Conservation (phyloP, 106 monocot species). For the Apostasia ramifera region DNA sequence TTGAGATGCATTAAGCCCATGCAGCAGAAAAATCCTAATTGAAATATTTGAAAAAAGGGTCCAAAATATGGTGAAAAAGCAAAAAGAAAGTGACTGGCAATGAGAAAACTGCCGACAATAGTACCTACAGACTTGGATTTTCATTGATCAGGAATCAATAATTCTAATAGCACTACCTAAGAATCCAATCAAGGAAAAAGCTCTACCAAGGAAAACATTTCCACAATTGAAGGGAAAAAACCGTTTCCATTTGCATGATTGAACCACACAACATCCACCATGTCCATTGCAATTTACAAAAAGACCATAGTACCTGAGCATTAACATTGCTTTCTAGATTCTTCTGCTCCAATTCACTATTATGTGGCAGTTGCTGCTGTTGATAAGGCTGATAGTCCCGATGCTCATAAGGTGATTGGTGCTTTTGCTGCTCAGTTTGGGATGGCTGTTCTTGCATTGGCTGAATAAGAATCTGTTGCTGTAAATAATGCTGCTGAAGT, state of each 20-base stretch:
- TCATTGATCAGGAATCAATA: neutral
- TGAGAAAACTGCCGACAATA: no score
- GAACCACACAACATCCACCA: neutral
- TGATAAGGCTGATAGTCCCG: slow-evolving; percentile 14
- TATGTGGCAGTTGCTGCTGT: slow-evolving; percentile 22
- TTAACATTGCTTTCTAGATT: slow-evolving; percentile 8
- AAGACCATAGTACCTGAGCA: slow-evolving; percentile 5
- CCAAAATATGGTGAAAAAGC: no score
- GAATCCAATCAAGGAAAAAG: neutral
- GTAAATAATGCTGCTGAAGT: slow-evolving; percentile 21
- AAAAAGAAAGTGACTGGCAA: no score
- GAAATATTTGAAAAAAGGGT: no score
- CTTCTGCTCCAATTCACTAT: slow-evolving; percentile 7
- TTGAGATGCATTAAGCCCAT: no score
- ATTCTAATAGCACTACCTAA: neutral
- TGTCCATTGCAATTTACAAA: neutral
- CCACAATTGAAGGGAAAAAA: neutral
- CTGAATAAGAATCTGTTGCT: slow-evolving; percentile 30
- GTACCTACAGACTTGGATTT: no score
- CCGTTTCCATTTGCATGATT: neutral
- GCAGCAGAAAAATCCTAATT: no score
- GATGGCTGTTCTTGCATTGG: slow-evolving; percentile 33
- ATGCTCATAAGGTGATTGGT: slow-evolving; percentile 16
- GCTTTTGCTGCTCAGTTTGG: slow-evolving; percentile 18
- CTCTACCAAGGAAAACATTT: neutral